phyloP scores from a whole-genome alignment of 1,284 basidiomycete genomes.

The Hortiboletus rubellus region DNA sequence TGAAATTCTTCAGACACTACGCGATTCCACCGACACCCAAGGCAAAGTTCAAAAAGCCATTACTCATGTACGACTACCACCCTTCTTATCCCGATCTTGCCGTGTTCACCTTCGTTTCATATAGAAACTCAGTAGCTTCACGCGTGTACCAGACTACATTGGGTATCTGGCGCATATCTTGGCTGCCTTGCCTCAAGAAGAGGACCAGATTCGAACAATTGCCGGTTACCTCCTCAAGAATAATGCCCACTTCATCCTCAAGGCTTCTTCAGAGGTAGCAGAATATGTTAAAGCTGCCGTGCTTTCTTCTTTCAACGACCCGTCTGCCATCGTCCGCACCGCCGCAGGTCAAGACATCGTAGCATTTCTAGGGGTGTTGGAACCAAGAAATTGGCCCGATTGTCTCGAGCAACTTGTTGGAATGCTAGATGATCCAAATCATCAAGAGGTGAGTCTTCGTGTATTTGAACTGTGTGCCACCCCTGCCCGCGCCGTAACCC shows the following conservation, averaged over 20 bases:
- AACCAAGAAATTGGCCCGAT: constrained; percentile 91
- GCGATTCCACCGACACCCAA: constrained; percentile 75
- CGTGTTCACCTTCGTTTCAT: constrained; percentile 25
- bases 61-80: constrained; percentile 60
- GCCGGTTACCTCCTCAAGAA: constrained; percentile 98
- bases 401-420: constrained; percentile 82
- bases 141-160: constrained; percentile 89
- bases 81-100: constrained; percentile 21
- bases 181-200: constrained; percentile 77
- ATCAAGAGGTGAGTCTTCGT: constrained; percentile 74
- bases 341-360: constrained; percentile 92
- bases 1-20: constrained; percentile 84
- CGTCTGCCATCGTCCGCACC: constrained; percentile 83
- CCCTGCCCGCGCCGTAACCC: neutral
- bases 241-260: constrained; percentile 74
- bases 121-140: constrained; percentile 88
- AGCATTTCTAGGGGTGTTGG: constrained; percentile 79
- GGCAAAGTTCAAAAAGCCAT: constrained; percentile 72
- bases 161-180: constrained; percentile 96
- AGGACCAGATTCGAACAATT: constrained; percentile 90
- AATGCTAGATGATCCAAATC: constrained; percentile 73
- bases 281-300: constrained; percentile 84
- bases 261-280: constrained; percentile 64
- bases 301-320: constrained; percentile 78
- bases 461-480: neutral